Percentiles rank a stretch among this genome's conserved stretches.
These are phyloP conservation scores for Buddleja alternifolia DNA, from an alignment of 257 asterid species.

Conservation along the genomic window DNA sequence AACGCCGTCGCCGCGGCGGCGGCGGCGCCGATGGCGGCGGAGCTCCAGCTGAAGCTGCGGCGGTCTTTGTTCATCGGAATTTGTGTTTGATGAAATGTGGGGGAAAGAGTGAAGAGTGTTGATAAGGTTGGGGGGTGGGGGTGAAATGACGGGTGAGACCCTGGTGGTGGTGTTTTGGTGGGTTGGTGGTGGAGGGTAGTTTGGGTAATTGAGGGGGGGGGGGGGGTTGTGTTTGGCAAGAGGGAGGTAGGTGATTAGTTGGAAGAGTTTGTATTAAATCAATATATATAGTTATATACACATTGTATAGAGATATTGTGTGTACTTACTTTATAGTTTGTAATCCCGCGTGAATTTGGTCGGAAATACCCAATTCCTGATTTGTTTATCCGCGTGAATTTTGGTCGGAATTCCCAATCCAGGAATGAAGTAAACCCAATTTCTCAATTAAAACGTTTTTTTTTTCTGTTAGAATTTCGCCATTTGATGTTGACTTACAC, in stretches of 20 bases:
- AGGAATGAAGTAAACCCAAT: background rate
- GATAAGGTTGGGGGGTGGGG: background rate
- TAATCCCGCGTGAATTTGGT: background rate
- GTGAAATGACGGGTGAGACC: background rate
- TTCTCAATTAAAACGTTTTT: background rate
- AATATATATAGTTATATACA: background rate
- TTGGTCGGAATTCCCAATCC: background rate
- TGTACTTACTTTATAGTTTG: too few species aligned
- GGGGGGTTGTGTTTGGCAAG: background rate
- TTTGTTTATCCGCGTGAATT: background rate
- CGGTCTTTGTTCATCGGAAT: slow-evolving; percentile 36
- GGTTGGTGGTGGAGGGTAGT: slow-evolving; percentile 5
- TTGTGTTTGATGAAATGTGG: background rate
- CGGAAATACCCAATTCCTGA: too few species aligned
- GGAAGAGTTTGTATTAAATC: background rate
- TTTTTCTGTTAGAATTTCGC: background rate
- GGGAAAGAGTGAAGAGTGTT: background rate
- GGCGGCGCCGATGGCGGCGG: slow-evolving; percentile 83
- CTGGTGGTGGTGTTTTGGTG: background rate
- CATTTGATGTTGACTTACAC: background rate
- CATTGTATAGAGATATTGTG: too few species aligned
- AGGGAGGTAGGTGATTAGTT: background rate
- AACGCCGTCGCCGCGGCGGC: slow-evolving; percentile 59
- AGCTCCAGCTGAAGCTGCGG: slow-evolving; percentile 77
- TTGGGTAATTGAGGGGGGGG: background rate